These are phyloP conservation scores for Anastatica hierochuntica DNA, from an alignment of 345 rosid species.

Conservation along the genomic window DNA sequence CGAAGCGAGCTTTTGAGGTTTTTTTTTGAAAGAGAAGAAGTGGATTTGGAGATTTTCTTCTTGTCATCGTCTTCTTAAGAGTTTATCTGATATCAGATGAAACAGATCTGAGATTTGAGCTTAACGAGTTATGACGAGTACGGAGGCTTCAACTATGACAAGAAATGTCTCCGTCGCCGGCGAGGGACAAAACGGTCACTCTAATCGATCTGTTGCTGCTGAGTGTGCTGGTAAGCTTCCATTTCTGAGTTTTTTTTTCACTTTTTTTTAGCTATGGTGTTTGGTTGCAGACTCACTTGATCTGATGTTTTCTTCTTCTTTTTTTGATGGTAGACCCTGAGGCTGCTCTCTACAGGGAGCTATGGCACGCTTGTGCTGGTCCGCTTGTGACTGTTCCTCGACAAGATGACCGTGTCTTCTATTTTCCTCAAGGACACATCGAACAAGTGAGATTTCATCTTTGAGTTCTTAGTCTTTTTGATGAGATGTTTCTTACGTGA, in stretches of 20 bases:
- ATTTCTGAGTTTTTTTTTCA: too few species aligned
- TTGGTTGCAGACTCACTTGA: not conserved
- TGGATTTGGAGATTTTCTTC: not conserved
- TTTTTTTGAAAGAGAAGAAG: not conserved
- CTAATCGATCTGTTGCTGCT: not conserved
- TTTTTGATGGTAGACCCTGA: not conserved
- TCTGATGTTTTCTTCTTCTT: not conserved
- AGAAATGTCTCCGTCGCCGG: conserved; percentile 8
- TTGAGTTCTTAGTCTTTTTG: not conserved
- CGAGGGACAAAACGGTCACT: too few species aligned
- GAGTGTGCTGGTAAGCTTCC: not conserved
- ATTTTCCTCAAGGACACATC: conserved; percentile 55
- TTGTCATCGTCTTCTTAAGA: not conserved
- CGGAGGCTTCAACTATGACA: conserved; percentile 32
- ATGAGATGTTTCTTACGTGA: too few species aligned
- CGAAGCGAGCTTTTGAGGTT: too few species aligned
- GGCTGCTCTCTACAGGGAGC: conserved; percentile 5
- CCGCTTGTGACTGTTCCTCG: conserved; percentile 36
- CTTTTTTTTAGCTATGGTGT: not conserved
- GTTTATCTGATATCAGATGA: conserved; percentile 20
- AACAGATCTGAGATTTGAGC: conserved; percentile 40
- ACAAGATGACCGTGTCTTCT: conserved; percentile 35
- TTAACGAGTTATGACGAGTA: not conserved
- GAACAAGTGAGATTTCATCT: conserved; percentile 37
- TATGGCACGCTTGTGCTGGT: conserved; percentile 56